phyloP scores from a whole-genome alignment of 164 flowering plant genomes.

The Piper longum region DNA sequence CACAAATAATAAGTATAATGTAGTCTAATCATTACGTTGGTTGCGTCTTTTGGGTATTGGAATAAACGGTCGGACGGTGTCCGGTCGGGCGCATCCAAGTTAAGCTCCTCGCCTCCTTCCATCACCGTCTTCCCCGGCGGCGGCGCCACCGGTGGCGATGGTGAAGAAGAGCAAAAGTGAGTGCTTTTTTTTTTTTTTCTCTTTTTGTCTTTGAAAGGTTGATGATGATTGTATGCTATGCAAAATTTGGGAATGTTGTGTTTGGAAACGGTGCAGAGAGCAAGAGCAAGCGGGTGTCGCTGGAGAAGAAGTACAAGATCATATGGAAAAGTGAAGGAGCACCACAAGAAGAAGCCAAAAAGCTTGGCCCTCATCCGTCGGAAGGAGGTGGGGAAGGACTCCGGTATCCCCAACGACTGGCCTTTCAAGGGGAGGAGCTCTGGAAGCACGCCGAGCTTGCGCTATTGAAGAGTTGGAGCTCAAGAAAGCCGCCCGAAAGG shows the following conservation, averaged over 20 bases:
- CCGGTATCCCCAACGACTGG: conserved; percentile 95
- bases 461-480: conserved; percentile 72
- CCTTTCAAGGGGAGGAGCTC: too few relatives aligned
- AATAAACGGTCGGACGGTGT: too few relatives aligned
- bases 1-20: too few relatives aligned
- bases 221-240: background rate
- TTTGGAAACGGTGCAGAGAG: conserved; percentile 50
- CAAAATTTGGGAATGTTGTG: background rate
- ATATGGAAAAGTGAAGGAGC: conserved; percentile 77
- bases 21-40: too few relatives aligned
- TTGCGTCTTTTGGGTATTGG: too few relatives aligned
- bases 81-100: too few relatives aligned
- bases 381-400: conserved; percentile 77
- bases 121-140: too few relatives aligned
- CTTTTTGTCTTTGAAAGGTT: background rate
- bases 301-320: conserved; percentile 82
- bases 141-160: conserved; percentile 5
- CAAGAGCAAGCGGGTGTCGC: conserved; percentile 77
- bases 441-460: conserved; percentile 68
- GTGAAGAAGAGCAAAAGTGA: conserved; percentile 29
- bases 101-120: too few relatives aligned
- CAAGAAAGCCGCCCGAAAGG: conserved; percentile 85
- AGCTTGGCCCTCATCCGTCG: conserved; percentile 34
- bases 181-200: background rate
- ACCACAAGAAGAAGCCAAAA: conserved; percentile 97